Evolutionary conservation across 31 red algal species (phyloP), one percentile per base, ranked within the genome.

Genomic region (Asparagopsis taxiformis): DNA sequence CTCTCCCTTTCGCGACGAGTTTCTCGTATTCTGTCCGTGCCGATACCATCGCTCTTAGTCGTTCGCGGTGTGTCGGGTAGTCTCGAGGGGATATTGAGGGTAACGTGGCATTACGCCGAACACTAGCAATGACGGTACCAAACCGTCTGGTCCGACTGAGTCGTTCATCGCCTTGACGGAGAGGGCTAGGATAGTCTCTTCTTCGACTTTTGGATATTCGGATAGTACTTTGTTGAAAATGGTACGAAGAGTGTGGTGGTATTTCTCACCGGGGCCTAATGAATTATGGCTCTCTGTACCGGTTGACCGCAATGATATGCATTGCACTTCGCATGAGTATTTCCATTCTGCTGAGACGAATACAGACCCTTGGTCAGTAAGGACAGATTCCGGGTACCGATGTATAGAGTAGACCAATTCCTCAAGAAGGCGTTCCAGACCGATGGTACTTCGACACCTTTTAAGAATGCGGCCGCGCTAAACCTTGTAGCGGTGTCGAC

Each of bases 121-220:
- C 6, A 76, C 72, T 28, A 76, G 53, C n/a, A 76, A 36, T 56
- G 23, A 22, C n/a, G 72, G 69, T 13, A 33, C 21, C 19, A 74
- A 25, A 25, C 50, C 69, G 35, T 74, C 46, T 37, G 48, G 69
- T n/a, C 46, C 46, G 24, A 55, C 51, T 23, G 10, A 31, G 29
- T 19, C 30, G 2, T 74, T 74, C 22, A 74, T 74, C n/a, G 51
- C 69, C 19, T 37, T 6, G 3, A 74, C 69, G 16, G 69, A 26
- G 22, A 63, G 31, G 15, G 22, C 59, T 30, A 62, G 30, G 0
- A 9, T 30, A 0, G 21, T 30, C 7, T 30, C 23, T 32, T 62
- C 34, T 17, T 30, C 30, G 23, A 62, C 34, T 23, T 0, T 62
- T 30, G 0, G 59, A 34, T 28, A 30, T 34, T 62, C 0, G 0